phyloP scores from a whole-genome alignment of 495 filamentous ascomycete genomes.

The Aeminium ludgeri region DNA sequence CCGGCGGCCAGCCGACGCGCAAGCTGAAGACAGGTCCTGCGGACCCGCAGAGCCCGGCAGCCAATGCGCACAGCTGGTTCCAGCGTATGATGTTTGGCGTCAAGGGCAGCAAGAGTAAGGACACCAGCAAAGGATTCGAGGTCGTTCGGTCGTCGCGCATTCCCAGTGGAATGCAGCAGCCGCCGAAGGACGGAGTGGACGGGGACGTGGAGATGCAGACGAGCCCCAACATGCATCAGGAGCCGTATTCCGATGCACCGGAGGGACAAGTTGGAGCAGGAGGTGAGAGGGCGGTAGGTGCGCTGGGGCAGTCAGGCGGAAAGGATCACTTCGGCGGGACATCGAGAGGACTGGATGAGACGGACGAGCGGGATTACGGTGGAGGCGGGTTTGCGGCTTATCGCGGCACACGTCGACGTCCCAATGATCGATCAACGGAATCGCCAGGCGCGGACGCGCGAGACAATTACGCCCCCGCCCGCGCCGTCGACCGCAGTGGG shows the following conservation, averaged over 20 bases:
- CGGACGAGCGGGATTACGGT: not conserved
- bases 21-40: conserved; percentile 86
- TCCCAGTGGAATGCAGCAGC: conserved; percentile 29
- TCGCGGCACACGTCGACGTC: no score
- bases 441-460: no score
- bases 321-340: no score
- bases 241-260: conserved; percentile 11
- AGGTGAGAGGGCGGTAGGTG: conserved; percentile 3
- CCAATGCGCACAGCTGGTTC: conserved; percentile 78
- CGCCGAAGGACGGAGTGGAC: conserved; percentile 5
- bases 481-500: no score
- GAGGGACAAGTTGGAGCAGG: conserved; percentile 1
- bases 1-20: conserved; percentile 51
- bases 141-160: conserved; percentile 74
- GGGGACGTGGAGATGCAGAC: conserved; percentile 14
- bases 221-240: conserved; percentile 4
- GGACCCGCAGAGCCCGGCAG: conserved; percentile 80
- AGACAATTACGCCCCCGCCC: no score
- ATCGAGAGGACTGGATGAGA: not conserved
- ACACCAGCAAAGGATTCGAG: conserved; percentile 62
- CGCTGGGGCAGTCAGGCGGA: no score
- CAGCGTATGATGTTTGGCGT: conserved; percentile 46
- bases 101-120: conserved; percentile 59
- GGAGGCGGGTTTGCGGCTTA: no score
- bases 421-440: no score